A percentile compares a stretch with the other conserved stretches of the same genome.
Conservation (phyloP, 2,329 filamentous ascomycete species). For the Colletotrichum sp. region DNA sequence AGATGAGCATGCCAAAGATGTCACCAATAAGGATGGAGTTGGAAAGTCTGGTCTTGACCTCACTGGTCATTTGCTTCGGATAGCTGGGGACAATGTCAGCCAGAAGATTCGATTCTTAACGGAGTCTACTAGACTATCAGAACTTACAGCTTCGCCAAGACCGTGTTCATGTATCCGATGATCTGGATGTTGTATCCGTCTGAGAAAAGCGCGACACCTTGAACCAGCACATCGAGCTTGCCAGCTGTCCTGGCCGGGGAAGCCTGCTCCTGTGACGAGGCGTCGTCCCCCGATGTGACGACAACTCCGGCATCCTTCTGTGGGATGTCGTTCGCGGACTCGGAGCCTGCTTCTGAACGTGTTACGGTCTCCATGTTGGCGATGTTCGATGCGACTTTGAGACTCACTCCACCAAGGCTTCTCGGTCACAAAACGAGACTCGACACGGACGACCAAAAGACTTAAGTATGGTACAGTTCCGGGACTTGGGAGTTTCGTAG, state of each 20-base stretch:
- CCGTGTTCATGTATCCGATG: constrained; percentile 36
- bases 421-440: background rate
- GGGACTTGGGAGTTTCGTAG: rapidly evolving
- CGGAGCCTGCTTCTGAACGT: background rate
- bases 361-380: background rate
- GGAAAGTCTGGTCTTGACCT: constrained; percentile 41
- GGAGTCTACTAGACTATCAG: rapidly evolving
- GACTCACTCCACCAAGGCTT: background rate
- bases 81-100: constrained; percentile 1
- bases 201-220: constrained; percentile 34
- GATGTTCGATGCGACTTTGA: background rate
- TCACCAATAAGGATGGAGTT: constrained; percentile 45
- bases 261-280: background rate
- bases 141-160: constrained; percentile 31
- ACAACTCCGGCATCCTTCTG: background rate
- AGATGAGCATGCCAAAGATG: constrained; percentile 44
- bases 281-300: background rate
- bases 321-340: background rate
- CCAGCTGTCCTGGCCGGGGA: background rate
- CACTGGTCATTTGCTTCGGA: constrained; percentile 33
- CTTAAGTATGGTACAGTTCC: background rate
- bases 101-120: rapidly evolving
- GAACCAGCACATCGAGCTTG: constrained; percentile 27
- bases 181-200: constrained; percentile 40
- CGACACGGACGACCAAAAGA: rapidly evolving